Conservation (phyloP, 2,329 filamentous ascomycete species). For the Leptodontidium sp. region DNA sequence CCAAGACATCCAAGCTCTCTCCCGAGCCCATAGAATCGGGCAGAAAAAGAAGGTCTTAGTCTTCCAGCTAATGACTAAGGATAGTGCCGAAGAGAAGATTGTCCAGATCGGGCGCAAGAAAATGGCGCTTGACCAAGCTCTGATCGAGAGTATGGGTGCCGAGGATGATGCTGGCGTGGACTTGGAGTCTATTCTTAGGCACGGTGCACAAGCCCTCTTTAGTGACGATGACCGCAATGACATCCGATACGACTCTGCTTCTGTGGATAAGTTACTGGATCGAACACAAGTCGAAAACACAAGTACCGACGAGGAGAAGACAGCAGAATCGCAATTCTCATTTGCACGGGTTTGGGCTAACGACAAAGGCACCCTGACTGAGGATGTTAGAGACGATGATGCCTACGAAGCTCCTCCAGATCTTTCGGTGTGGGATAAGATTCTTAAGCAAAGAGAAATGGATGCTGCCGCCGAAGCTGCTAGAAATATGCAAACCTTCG, state of each 20-base stretch:
- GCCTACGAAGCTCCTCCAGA: conserved; percentile 65
- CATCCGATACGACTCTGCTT: conserved; percentile 81
- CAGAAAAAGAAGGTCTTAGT: conserved; percentile 96
- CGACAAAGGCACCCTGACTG: conserved; percentile 72
- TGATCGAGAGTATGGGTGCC: conserved; percentile 90
- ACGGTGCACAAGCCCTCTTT: conserved; percentile 89
- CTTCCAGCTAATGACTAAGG: conserved; percentile 91
- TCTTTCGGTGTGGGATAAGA: conserved; percentile 86
- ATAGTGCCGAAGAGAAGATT: conserved; percentile 92
- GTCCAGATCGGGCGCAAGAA: conserved; percentile 96
- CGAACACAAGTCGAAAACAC: conserved; percentile 82
- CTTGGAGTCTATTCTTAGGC: conserved; percentile 85
- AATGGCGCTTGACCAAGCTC: conserved; percentile 91
- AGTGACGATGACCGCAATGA: conserved; percentile 75
- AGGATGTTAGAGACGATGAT: conserved; percentile 62
- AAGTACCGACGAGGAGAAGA: conserved; percentile 65
- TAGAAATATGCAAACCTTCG: conserved; percentile 75
- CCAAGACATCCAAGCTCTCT: conserved; percentile 95
- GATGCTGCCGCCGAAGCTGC: conserved; percentile 78
- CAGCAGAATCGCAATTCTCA: conserved; percentile 82
- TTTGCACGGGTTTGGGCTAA: conserved; percentile 94
- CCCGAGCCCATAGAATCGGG: conserved; percentile 93
- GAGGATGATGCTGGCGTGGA: conserved; percentile 83
- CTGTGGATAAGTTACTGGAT: conserved; percentile 91
- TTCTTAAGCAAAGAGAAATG: conserved; percentile 82